Base-by-base conservation (phyloP, 495 filamentous ascomycete genomes). In the Aspergillus carlsbadensis region DNA sequence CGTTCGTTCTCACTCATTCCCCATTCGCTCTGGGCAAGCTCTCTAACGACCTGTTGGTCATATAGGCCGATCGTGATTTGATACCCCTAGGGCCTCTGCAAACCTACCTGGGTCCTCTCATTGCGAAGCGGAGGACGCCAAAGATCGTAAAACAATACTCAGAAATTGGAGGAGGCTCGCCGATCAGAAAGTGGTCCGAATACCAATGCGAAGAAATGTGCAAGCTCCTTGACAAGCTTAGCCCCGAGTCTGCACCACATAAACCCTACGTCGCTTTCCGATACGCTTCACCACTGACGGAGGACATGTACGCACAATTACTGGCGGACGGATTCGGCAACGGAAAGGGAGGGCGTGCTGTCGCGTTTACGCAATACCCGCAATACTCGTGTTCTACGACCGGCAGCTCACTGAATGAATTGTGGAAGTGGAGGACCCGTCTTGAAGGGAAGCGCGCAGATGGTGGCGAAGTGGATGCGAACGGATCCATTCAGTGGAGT, bases 311-410 rank as follows among this genome's bases (percentile, higher is more conserved):
- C 66, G 77, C 80, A 22, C 78, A 82, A 57, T 69, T 99, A 55
- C 70, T 97, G 40, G 84, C 81, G 21, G 95, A 99, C 72, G 95
- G 95, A 0, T 92, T 99, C 63, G 90, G 90, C 34, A 81, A 83
- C 22, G 92, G 91, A 2, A 89, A 84, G 56, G 91, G 91, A 11
- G 92, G 92, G 1, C 84, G 95, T 48, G 95, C 95, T 5, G 90
- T 99, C 6, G 95, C 95, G 2, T 99, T 98, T 70, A 96, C 94
- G 4, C 95, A 99, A 69, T 99, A 99, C 63, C 95, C 95, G 18
- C 95, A 99, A 68, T 99, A 99, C 69, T 94, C 89, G n/a, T 99
- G 95, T 73, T 96, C 91, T 21, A 99, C 95, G 6, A 99, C 95
- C 1, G 95, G 95, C 34, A 96, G 91, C 72, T 94, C 89, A 43